phyloP scores from a whole-genome alignment of 75 land plant genomes.

The Adiantum capillusveneris region DNA sequence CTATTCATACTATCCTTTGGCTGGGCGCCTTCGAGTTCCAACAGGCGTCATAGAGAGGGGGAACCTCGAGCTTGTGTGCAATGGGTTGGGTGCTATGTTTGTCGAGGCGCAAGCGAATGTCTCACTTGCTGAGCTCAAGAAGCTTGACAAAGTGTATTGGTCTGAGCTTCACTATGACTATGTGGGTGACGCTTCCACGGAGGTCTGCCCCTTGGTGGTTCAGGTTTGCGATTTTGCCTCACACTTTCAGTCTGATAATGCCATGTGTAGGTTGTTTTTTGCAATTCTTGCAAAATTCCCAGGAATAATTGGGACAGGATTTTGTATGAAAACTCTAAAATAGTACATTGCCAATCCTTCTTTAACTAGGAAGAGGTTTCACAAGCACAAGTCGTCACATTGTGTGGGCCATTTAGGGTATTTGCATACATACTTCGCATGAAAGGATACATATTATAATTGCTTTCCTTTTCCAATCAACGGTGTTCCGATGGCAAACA shows the following conservation, averaged over 20 bases:
- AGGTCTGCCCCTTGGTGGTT: background rate
- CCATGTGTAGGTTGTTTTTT: too few species aligned
- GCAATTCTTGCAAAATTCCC: background rate
- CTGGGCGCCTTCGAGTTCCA: constrained; percentile 9
- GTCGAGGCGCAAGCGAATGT: constrained; percentile 14
- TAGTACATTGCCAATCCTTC: too few species aligned
- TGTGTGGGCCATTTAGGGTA: too few species aligned
- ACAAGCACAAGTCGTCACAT: too few species aligned
- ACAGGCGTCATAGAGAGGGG: background rate
- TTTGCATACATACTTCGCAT: too few species aligned
- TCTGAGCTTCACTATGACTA: constrained; percentile 1
- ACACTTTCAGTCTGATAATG: too few species aligned
- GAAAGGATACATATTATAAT: too few species aligned
- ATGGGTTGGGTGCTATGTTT: constrained; percentile 15
- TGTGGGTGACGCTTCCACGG: background rate
- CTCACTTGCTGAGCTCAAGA: constrained; percentile 6
- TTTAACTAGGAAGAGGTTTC: too few species aligned
- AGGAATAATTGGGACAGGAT: background rate
- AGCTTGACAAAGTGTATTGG: background rate
- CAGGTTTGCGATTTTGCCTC: background rate
- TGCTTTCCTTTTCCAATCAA: too few species aligned
- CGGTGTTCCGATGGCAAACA: too few species aligned
- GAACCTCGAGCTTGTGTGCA: constrained; percentile 13
- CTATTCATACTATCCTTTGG: constrained; percentile 20
- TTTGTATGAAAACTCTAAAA: background rate